Base-by-base conservation (phyloP, 805 yeast species). In the Barnettozyma siamensis region DNA sequence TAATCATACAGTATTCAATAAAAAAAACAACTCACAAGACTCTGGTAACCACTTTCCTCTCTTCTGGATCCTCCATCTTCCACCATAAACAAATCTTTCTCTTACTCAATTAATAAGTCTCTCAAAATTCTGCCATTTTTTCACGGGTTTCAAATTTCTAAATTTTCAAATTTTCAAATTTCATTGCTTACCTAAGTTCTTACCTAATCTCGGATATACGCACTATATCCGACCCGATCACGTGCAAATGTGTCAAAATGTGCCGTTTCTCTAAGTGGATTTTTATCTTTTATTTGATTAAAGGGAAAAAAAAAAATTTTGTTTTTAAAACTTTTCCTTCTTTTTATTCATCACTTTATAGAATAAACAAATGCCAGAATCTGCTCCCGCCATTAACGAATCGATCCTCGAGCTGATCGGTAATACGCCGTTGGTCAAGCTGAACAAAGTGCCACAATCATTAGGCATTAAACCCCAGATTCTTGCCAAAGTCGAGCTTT, bases 381-480 rank as follows among this genome's bases (percentile, higher is more conserved):
- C 31, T 29, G 43, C 28, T 23, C 45, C 36, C 35, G 37, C 31
- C 20, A 18, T 40, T 17, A 48, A 42, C 28, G 33, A 43, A 16
- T 41, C 75, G 55, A 79, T 81, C 39, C 69, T 86, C 38, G 88
- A 85, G 46, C 76, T 83, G 57, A 86, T 86, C 48, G 95, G 95
- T 40, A 80, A 85, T 72, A 86, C 95, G 9, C 95, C 95, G 12
- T 63, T 86, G 57, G 81, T 86, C 47, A 75, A 72, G 59, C 66
- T 86, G 45, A 84, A 83, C 70, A 79, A 76, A 56, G 74, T 86
- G 46, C 95, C 95, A 12, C 82, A 83, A 59, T 73, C 82, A 13
- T 64, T 74, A 37, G 91, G 93, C 12, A 75, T 86, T 58, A 81
- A 80, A 61, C 88, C 93, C 24, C 69, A 69, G 50, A 63, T 80